Evolutionary conservation across 2,329 filamentous ascomycete species (phyloP).

Genomic region (Stagonosporopsis cucurbitacearum): DNA sequence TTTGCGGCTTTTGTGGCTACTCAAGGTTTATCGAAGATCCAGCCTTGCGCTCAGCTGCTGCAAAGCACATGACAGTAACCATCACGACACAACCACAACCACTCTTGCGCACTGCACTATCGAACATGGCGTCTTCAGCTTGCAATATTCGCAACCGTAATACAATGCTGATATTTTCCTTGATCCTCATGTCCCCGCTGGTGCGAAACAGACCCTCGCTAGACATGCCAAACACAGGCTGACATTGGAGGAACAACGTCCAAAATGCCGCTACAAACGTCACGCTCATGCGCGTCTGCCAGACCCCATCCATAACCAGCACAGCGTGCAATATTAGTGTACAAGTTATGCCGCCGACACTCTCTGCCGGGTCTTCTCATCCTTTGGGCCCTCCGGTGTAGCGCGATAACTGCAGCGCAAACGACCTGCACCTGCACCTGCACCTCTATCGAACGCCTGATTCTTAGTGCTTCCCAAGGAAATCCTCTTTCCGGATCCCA

Average conservation of each 20-base stretch:
- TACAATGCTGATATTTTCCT: not conserved
- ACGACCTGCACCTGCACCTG: not conserved
- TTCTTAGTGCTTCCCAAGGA: conserved; percentile 37
- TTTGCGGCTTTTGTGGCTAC: not conserved
- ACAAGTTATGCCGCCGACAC: conserved; percentile 21
- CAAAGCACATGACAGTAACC: not conserved
- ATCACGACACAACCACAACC: not conserved
- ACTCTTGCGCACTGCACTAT: not conserved
- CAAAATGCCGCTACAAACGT: conserved; percentile 31
- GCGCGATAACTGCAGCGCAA: conserved; percentile 9
- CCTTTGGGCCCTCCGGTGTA: conserved; percentile 5
- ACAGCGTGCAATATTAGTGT: conserved; percentile 22
- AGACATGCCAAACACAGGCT: conserved; percentile 7
- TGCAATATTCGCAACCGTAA: conserved; percentile 1
- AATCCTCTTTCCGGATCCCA: conserved; percentile 68
- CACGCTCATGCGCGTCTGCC: conserved; percentile 23
- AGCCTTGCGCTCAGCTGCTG: conserved; percentile 10
- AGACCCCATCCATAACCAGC: conserved; percentile 6
- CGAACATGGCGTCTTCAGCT: conserved; percentile 7
- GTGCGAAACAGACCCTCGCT: conserved; percentile 16
- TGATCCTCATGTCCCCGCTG: not conserved
- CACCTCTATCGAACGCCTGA: not conserved
- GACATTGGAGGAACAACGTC: conserved; percentile 8
- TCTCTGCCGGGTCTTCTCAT: not conserved
- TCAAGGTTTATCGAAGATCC: conserved; percentile 7